Evolutionary conservation across 73 alveolate genomes (phyloP).

Genomic region (Breviolum minutum): DNA sequence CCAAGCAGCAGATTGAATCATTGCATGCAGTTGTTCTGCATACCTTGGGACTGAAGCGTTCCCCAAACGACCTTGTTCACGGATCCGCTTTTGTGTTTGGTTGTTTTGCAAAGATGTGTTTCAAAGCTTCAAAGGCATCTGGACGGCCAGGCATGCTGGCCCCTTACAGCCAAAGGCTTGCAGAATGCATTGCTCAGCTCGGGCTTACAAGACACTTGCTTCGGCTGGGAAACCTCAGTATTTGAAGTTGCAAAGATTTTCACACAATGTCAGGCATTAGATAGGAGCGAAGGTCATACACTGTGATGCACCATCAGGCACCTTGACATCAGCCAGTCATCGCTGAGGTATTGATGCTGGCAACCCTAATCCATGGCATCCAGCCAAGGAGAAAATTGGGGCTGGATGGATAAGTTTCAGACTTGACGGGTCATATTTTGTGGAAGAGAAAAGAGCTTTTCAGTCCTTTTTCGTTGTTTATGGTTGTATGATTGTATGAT

Average conservation of each 20-base stretch:
- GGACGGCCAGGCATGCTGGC: slow-evolving; percentile 54
- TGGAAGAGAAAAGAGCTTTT: no score
- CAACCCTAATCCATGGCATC: slow-evolving; percentile 35
- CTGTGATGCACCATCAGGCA: neutral
- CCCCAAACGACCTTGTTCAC: neutral
- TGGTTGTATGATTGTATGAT: no score
- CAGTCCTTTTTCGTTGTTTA: no score
- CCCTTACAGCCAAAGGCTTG: slow-evolving; percentile 59
- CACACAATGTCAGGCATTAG: no score
- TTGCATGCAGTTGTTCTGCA: no score
- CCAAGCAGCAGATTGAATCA: no score
- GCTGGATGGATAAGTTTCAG: no score
- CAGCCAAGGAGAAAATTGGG: slow-evolving; percentile 36
- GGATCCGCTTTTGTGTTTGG: neutral
- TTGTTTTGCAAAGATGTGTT: neutral
- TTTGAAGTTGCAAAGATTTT: no score
- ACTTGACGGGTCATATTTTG: no score
- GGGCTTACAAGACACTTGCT: slow-evolving; percentile 13
- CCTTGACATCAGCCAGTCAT: neutral
- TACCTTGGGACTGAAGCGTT: no score
- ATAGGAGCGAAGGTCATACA: neutral
- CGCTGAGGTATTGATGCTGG: slow-evolving; percentile 47
- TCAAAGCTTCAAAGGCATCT: neutral
- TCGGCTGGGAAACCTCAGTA: neutral
- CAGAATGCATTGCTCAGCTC: slow-evolving; percentile 17